Base-by-base conservation (phyloP, 2,329 filamentous ascomycete species). In the Diaporthe batatas region DNA sequence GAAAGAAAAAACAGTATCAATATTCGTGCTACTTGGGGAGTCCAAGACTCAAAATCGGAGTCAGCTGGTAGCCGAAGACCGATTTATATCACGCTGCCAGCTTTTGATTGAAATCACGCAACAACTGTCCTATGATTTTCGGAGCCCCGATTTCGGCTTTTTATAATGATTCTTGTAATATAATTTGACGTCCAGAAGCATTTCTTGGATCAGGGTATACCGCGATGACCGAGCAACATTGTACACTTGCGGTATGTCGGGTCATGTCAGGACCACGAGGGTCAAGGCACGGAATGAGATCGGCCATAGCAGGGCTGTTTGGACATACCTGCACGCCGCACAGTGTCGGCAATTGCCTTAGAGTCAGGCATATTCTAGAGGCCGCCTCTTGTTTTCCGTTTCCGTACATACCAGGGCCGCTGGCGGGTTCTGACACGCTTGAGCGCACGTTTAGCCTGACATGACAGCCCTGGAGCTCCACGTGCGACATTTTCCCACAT, bases 1-100 rank as follows among this genome's bases (percentile, higher is more conserved):
- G 0, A 7, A 21, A 7, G n/a, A 14, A 6, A 1, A 6, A 29
- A 4, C 4, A 6, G 6, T 6, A 6, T 3, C 14, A 36, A n/a
- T 39, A 2, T 12, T 12, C 23, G 6, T 53, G 6, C 18, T 34
- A 18, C 2, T 21, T 10, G 21, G 0, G 36, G 7, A 42, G 14
- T 16, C 7, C n/a, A 8, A 5, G 2, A 25, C 7, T 53, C 11
- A 2, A 25, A 10, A 8, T 29, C 10, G 6, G 5, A 36, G 14
- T 25, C 21, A 53, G 1, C 6, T 36, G 12, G 10, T 25, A 18
- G 21, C 36, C 7, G 23, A 23, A 25, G 32, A 11, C 14, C 10
- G 32, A 10, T 16, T 67, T 49, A 53, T 53, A 67, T 53, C 47
- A 21, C 23, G 6, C 12, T 25, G 10, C 1, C 25, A 10, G 1